A percentile compares a stretch with the other conserved stretches of the same genome.
Conservation (phyloP, 495 filamentous ascomycete genomes). For the Xylaria longipes region DNA sequence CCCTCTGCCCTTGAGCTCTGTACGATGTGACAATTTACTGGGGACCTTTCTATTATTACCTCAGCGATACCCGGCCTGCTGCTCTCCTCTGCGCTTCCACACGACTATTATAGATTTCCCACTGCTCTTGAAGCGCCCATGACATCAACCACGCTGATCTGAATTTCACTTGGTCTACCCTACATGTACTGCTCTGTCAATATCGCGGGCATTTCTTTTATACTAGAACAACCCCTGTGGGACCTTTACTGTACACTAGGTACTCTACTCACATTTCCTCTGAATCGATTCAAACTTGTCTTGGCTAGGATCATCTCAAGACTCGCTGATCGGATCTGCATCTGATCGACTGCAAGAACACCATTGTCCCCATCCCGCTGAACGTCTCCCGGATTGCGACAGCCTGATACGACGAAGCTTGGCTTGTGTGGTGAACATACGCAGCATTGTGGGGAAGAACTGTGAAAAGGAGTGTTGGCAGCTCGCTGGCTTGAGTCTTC, state of each 20-base stretch:
- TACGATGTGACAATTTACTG: background rate
- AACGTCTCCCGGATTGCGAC: conserved; percentile 15
- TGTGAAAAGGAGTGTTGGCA: background rate
- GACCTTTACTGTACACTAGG: background rate
- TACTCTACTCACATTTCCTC: background rate
- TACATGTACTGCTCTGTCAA: background rate
- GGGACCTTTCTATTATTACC: background rate
- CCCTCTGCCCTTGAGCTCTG: background rate
- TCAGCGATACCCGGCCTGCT: background rate
- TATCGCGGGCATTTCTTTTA: background rate
- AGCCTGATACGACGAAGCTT: conserved; percentile 16
- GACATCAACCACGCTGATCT: conserved; percentile 21
- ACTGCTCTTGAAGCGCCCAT: background rate
- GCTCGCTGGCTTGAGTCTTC: conserved; percentile 1
- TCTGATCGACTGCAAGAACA: conserved; percentile 7
- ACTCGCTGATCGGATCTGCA: conserved; percentile 25
- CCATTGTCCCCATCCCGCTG: conserved; percentile 6
- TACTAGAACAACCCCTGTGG: background rate
- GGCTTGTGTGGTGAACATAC: conserved; percentile 7
- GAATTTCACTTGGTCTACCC: conserved; percentile 15
- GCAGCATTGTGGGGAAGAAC: conserved; percentile 7
- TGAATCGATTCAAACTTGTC: background rate
- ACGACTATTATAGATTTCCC: background rate
- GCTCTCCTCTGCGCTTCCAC: background rate
- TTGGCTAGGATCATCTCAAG: background rate